Base-by-base conservation (phyloP, 2,329 filamentous ascomycete genomes). In the Botrytis paeoniae region DNA sequence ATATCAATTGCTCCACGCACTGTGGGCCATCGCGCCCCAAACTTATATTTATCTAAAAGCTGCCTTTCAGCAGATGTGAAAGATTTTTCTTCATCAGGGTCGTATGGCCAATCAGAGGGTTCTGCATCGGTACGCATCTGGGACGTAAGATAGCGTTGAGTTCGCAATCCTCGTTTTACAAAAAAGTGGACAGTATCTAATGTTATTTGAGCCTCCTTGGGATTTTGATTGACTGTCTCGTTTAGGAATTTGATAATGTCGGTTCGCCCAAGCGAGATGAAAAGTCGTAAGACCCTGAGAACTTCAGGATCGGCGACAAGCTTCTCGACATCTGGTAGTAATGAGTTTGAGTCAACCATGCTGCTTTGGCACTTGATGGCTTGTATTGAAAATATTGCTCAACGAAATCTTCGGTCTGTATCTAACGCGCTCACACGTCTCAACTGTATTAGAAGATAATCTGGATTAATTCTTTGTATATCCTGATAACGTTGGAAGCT, bases 71-170 rank as follows among this genome's bases (percentile, higher is more conserved):
- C 25, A 0, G 4, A 0, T 6, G 48, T 51, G 48, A n/a, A 25
- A 10, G 48, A 14, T 3, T 14, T 5, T 0, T 51, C 22, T n/a
- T 14, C 22, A 0, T 51, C 9, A n/a, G 10, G 10, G 0, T n/a
- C 10, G 10, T 51, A 25, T 25, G 4, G 10, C 48, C 48, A 51
- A 25, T 25, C 8, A 5, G 9, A 48, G 20, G 45, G 45, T 4
- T 48, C 20, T 48, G 3, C 20, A 10, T 22, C 20, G 8, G 20
- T 48, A 9, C 7, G 20, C 43, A 45, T 45, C 1, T 45, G 43
- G 1, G 2, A 3, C 20, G 20, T 45, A 22, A 45, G 20, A 45
- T 45, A 22, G 7, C 3, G 2, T 22, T 45, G 43, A 45, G 20
- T 45, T 45, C 0, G 20, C 43, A 45, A 45, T 22, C 43, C 43